Percentiles rank a stretch among this genome's conserved stretches.
Conservation (phyloP, 441 rosid genomes). For the Biscutella laevigata region DNA sequence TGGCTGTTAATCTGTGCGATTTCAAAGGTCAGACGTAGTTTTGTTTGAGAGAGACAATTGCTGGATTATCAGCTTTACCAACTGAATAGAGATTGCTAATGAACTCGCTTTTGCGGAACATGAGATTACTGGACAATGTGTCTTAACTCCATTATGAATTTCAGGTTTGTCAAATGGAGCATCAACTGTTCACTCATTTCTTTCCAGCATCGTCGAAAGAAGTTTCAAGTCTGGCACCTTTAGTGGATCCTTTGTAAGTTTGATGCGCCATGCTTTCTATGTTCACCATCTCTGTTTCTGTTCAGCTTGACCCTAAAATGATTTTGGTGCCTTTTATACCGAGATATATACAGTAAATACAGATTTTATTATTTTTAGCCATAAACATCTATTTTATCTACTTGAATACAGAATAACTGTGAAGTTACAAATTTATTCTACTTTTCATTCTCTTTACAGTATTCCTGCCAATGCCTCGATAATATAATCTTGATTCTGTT, state of each 20-base stretch:
- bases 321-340: slow-evolving; percentile 4
- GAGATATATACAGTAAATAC: neutral
- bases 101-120: neutral
- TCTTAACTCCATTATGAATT: slow-evolving; percentile 16
- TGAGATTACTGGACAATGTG: neutral
- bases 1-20: neutral
- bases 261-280: neutral
- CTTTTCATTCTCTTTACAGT: neutral
- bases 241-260: slow-evolving; percentile 87
- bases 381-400: neutral
- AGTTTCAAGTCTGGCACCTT: slow-evolving; percentile 80
- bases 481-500: no score
- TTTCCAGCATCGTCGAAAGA: slow-evolving; percentile 83
- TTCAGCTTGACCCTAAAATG: neutral
- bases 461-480: no score
- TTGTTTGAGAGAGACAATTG: slow-evolving; percentile 8
- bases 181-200: slow-evolving; percentile 90
- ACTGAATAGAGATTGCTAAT: no score
- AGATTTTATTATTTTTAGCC: neutral
- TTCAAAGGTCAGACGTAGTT: slow-evolving; percentile 5
- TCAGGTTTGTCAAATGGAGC: slow-evolving; percentile 96
- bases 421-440: neutral
- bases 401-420: no score
- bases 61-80: no score
- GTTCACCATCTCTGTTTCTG: slow-evolving; percentile 10